Conservation (phyloP, 108 stramenopile species). For the Epithemia pelagica region DNA sequence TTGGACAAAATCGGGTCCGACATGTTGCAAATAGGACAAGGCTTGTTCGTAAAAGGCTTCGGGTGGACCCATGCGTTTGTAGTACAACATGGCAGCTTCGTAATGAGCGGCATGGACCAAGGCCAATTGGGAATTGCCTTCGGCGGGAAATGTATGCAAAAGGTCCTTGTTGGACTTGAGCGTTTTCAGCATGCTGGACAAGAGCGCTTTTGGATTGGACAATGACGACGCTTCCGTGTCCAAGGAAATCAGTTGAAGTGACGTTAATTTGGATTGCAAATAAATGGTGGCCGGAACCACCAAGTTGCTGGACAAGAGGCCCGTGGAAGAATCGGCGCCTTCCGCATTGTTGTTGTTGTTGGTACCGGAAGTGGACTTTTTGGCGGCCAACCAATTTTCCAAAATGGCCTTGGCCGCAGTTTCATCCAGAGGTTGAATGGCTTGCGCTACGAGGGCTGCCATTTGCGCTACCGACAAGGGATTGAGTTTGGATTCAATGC, state of each 20-base stretch:
- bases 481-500: conserved; percentile 76
- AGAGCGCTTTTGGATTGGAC: conserved; percentile 19
- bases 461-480: conserved; percentile 85
- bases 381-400: conserved; percentile 29
- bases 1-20: conserved; percentile 22
- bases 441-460: conserved; percentile 59
- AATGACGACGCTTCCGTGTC: conserved; percentile 14
- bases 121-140: conserved; percentile 48
- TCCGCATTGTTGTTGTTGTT: conserved; percentile 13
- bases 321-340: conserved; percentile 24
- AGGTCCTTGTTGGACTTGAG: conserved; percentile 46
- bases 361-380: conserved; percentile 21
- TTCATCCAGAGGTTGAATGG: conserved; percentile 27
- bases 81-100: conserved; percentile 81
- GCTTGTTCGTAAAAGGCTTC: conserved; percentile 90
- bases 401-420: conserved; percentile 42
- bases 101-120: conserved; percentile 87
- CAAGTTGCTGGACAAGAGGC: no score
- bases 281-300: conserved; percentile 46
- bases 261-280: conserved; percentile 55
- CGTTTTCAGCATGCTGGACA: conserved; percentile 35
- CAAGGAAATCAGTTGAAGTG: conserved; percentile 39
- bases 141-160: conserved; percentile 45
- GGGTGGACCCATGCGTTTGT: conserved; percentile 92
- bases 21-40: conserved; percentile 83